Percentiles rank a stretch among this genome's conserved stretches.
phyloP scores from a whole-genome alignment of 208 protist species.

The Crithidia sp. region DNA sequence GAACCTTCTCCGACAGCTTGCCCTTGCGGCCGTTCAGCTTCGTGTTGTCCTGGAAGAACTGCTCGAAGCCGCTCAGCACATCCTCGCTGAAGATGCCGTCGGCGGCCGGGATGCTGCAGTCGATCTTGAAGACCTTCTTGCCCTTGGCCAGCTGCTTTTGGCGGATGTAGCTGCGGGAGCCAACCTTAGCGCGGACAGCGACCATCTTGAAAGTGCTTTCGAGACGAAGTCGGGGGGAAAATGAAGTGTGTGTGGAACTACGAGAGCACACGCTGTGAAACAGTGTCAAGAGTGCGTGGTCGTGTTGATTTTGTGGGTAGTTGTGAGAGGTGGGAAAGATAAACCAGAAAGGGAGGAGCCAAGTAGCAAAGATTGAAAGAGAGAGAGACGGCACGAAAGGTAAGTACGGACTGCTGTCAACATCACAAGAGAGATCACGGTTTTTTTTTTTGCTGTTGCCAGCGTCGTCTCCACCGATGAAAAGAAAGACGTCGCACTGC shows the following conservation, averaged over 20 bases:
- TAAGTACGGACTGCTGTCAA: too few relatives aligned
- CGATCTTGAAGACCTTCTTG: constrained; percentile 90
- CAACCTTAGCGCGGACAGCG: constrained; percentile 91
- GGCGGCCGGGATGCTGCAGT: constrained; percentile 67
- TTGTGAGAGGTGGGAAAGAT: constrained; percentile 9
- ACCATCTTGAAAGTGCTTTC: constrained; percentile 62
- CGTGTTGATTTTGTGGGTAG: not conserved
- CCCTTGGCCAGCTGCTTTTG: constrained; percentile 89
- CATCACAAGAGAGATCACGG: too few relatives aligned
- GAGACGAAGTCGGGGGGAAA: constrained; percentile 9
- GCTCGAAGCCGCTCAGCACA: constrained; percentile 91
- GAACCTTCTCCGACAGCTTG: constrained; percentile 96
- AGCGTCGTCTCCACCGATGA: too few relatives aligned
- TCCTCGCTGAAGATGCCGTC: constrained; percentile 87
- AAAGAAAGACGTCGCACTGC: too few relatives aligned
- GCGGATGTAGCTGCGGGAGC: constrained; percentile 82
- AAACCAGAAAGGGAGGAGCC: constrained; percentile 6
- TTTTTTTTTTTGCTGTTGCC: too few relatives aligned
- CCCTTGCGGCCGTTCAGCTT: constrained; percentile 99
- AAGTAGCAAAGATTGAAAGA: not conserved
- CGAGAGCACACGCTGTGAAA: constrained; percentile 34
- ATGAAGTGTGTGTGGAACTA: constrained; percentile 29
- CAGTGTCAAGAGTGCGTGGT: not conserved
- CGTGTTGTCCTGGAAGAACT: constrained; percentile 97
- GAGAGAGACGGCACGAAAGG: not conserved